These are phyloP conservation scores for Fabrea salina DNA, from an alignment of 169 alveolate genomes.

Conservation along the genomic window DNA sequence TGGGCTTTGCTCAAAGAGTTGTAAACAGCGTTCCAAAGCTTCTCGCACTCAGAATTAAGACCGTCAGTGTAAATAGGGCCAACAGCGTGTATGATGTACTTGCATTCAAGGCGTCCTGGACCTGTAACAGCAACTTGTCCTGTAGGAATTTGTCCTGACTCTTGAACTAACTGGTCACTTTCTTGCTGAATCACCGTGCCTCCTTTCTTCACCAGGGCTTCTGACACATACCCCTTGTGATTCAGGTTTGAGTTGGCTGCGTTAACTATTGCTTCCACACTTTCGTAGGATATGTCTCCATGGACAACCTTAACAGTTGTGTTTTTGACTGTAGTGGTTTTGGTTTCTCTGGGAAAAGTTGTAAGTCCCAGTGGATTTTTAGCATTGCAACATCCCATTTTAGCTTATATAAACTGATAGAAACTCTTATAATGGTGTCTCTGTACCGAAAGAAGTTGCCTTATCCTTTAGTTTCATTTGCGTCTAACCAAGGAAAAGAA, in stretches of 20 bases:
- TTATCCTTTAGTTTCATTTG: conserved; percentile 21
- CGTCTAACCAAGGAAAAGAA: conserved; percentile 36
- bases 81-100: conserved; percentile 46
- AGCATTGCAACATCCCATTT: too few species aligned
- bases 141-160: conserved; percentile 24
- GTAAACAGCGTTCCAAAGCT: neutral
- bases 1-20: conserved; percentile 9
- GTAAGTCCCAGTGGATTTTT: too few species aligned
- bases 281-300: conserved; percentile 54
- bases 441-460: conserved; percentile 33
- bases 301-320: neutral
- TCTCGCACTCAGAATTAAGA: neutral
- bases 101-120: conserved; percentile 28
- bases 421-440: too few species aligned
- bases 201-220: conserved; percentile 43
- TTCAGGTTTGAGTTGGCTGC: conserved; percentile 56
- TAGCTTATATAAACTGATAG: too few species aligned
- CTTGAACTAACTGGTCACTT: conserved; percentile 22
- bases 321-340: too few species aligned
- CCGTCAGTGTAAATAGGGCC: conserved; percentile 35
- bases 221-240: conserved; percentile 74
- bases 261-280: conserved; percentile 59
- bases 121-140: conserved; percentile 35
- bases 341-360: too few species aligned
- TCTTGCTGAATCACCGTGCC: conserved; percentile 31